Evolutionary conservation across 1,284 basidiomycete species (phyloP).

Genomic region (Phellopilus nigrolimitatus): DNA sequence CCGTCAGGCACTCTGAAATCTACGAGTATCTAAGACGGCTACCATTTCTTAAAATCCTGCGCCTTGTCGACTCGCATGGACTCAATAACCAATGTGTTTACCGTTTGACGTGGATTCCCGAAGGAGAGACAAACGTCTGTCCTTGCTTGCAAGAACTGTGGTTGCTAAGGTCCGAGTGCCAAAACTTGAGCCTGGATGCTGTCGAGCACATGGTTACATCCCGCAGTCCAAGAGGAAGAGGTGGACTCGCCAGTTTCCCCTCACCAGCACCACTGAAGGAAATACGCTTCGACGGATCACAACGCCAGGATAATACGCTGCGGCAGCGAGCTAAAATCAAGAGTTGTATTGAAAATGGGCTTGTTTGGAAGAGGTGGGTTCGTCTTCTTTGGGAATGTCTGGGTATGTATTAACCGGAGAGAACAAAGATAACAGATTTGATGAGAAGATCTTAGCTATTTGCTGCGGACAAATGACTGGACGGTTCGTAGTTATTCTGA

Average conservation of each 20-base stretch:
- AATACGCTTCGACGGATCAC: slow-evolving; percentile 15
- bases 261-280: slow-evolving; percentile 10
- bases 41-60: slow-evolving; percentile 3
- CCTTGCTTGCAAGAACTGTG: slow-evolving; percentile 9
- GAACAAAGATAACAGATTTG: not conserved
- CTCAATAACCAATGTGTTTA: slow-evolving; percentile 7
- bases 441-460: no score
- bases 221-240: not conserved
- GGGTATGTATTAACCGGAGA: not conserved
- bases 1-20: slow-evolving; percentile 4
- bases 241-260: not conserved
- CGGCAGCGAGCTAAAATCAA: not conserved
- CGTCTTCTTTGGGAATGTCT: no score
- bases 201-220: slow-evolving; percentile 10
- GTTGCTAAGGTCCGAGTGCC: slow-evolving; percentile 14
- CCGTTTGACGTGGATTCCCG: slow-evolving; percentile 5
- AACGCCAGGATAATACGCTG: slow-evolving; percentile 9
- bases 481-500: no score
- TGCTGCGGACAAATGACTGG: no score
- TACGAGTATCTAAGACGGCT: slow-evolving; percentile 12
- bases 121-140: slow-evolving; percentile 8
- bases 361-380: slow-evolving; percentile 13
- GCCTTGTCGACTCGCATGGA: slow-evolving; percentile 8
- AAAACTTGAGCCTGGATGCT: not conserved
- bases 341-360: slow-evolving; percentile 6